Evolutionary conservation across 106 monocot genomes (phyloP), one percentile per base, ranked within the genome.

Genomic region (Acanthochlamys bracteata): DNA sequence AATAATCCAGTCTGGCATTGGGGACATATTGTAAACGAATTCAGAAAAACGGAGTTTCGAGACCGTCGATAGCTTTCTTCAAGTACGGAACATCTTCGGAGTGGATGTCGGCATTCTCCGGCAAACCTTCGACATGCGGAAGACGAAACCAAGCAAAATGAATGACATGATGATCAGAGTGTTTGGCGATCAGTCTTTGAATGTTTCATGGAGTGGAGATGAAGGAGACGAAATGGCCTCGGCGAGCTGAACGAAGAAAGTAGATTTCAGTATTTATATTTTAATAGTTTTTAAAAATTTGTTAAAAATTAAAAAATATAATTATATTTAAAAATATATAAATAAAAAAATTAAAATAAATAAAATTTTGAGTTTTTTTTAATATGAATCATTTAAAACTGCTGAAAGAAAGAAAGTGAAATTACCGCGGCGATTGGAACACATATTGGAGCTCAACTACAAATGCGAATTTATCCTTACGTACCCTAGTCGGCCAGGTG

Each of bases 401-500:
- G n/a, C n/a, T n/a, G n/a, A n/a, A n/a, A n/a, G n/a, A n/a, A n/a
- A n/a, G n/a, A n/a, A n/a, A n/a, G n/a, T n/a, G n/a, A n/a, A n/a
- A n/a, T n/a, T n/a, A n/a, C n/a, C n/a, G n/a, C n/a, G n/a, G n/a
- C n/a, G n/a, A n/a, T n/a, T n/a, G n/a, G n/a, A n/a, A n/a, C n/a
- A n/a, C n/a, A n/a, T n/a, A n/a, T n/a, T n/a, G n/a, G n/a, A n/a
- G n/a, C n/a, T n/a, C n/a, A n/a, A n/a, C n/a, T n/a, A n/a, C n/a
- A n/a, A n/a, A n/a, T n/a, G n/a, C n/a, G n/a, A n/a, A 33, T 33
- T 3, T 33, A 33, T 33, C 33, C 33, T 3, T 63, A 99, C 98
- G 85, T 99, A 92, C 64, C 98, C 98, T 61, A 99, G 92, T 64
- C 92, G 83, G 15, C 75, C 83, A 83, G 92, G 86, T 61, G 98